Conservation (phyloP, 2,329 filamentous ascomycete genomes). For the Cucurbitaria berberidis region DNA sequence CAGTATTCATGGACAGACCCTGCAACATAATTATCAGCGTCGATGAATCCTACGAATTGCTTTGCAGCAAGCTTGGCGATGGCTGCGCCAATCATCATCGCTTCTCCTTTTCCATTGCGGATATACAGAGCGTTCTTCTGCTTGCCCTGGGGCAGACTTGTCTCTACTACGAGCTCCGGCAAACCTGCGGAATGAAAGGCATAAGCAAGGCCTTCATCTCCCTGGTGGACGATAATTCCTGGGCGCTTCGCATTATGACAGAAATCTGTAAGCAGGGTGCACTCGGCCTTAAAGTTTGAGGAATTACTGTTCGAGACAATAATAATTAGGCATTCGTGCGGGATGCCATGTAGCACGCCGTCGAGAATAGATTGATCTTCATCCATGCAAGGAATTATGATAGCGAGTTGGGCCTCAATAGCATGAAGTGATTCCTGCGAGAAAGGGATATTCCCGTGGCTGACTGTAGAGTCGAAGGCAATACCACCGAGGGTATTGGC, state of each 20-base stretch:
- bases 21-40: constrained; percentile 23
- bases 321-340: constrained; percentile 18
- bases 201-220: constrained; percentile 11
- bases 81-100: constrained; percentile 19
- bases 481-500: neutral
- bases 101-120: constrained; percentile 24
- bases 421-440: constrained; percentile 5
- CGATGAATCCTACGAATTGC: constrained; percentile 19
- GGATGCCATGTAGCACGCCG: constrained; percentile 21
- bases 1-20: constrained; percentile 26
- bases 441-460: constrained; percentile 3
- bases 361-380: constrained; percentile 17
- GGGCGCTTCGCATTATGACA: constrained; percentile 5
- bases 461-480: neutral
- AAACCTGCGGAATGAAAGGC: constrained; percentile 13
- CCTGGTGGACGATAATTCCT: constrained; percentile 14
- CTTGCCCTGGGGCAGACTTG: neutral
- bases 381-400: constrained; percentile 22
- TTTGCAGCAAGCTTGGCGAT: constrained; percentile 14
- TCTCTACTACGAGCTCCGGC: constrained; percentile 3
- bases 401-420: constrained; percentile 17
- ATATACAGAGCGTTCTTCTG: neutral
- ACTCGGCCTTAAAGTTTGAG: constrained; percentile 10
- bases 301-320: constrained; percentile 21
- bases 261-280: constrained; percentile 6